Percentiles rank a stretch among this genome's conserved stretches.
Evolutionary conservation across 495 filamentous ascomycete genomes (phyloP).

Genomic region (Aspergillus steynii): DNA sequence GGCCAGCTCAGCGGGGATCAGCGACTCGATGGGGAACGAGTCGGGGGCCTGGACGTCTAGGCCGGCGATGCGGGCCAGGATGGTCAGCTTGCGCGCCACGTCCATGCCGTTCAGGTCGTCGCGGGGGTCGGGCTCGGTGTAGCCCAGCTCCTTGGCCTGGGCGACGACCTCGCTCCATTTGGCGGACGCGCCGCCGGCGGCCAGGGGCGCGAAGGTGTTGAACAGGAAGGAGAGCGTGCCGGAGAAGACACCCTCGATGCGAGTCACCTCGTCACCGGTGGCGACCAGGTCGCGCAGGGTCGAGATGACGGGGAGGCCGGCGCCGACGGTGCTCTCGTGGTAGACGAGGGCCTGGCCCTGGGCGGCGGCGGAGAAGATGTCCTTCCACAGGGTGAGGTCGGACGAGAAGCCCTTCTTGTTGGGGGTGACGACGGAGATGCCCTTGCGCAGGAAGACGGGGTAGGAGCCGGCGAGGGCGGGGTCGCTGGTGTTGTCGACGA

Average conservation of each 20-base stretch:
- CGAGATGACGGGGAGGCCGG: slow-evolving; percentile 86
- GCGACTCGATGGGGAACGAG: slow-evolving; percentile 84
- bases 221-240: slow-evolving; percentile 97
- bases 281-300: slow-evolving; percentile 86
- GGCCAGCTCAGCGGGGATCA: slow-evolving; percentile 84
- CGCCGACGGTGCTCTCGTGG: slow-evolving; percentile 92
- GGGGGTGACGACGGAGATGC: slow-evolving; percentile 88
- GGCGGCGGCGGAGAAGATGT: slow-evolving; percentile 69
- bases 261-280: slow-evolving; percentile 83
- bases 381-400: slow-evolving; percentile 71
- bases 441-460: slow-evolving; percentile 71
- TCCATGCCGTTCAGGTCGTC: slow-evolving; percentile 97
- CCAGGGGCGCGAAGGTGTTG: slow-evolving; percentile 83
- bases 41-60: slow-evolving; percentile 74
- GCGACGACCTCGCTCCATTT: slow-evolving; percentile 86
- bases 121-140: slow-evolving; percentile 93
- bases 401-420: slow-evolving; percentile 97
- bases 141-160: slow-evolving; percentile 91
- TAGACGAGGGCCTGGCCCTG: slow-evolving; percentile 72
- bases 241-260: slow-evolving; percentile 94
- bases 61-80: slow-evolving; percentile 81
- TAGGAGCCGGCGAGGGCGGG: slow-evolving; percentile 76
- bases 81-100: slow-evolving; percentile 95
- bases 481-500: slow-evolving; percentile 94
- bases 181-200: slow-evolving; percentile 54